phyloP scores from a whole-genome alignment of 2,329 filamentous ascomycete genomes.

The Fusarium euwallaceae region DNA sequence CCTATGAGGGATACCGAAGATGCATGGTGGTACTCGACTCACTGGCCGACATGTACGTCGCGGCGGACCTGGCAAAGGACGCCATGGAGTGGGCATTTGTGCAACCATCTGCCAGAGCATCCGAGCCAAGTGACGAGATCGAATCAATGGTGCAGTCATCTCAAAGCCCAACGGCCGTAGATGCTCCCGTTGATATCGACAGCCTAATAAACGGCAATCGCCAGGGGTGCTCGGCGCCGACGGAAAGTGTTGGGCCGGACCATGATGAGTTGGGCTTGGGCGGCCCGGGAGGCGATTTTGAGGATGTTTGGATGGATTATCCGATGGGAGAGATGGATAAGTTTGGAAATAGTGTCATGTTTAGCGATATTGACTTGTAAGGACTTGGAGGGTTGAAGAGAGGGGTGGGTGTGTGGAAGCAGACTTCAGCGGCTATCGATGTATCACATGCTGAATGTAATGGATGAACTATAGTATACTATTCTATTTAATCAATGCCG shows the following conservation, averaged over 20 bases:
- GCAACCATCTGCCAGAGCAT: not conserved
- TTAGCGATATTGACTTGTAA: not conserved
- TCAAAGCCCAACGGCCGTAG: not conserved
- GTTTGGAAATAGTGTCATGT: not conserved
- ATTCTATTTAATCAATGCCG: not conserved
- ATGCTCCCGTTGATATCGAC: not conserved
- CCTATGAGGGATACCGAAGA: slow-evolving; percentile 8
- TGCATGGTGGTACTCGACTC: slow-evolving; percentile 20
- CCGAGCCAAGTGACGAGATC: slow-evolving; percentile 47
- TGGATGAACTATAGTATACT: no score
- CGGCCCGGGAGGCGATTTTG: not conserved
- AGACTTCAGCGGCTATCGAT: not conserved
- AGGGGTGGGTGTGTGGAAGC: not conserved
- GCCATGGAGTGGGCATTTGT: slow-evolving; percentile 19
- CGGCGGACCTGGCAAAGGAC: slow-evolving; percentile 17
- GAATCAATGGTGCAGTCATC: not conserved
- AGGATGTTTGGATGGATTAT: not conserved
- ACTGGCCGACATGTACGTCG: slow-evolving; percentile 20
- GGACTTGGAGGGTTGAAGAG: not conserved
- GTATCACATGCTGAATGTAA: no score
- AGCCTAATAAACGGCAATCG: not conserved
- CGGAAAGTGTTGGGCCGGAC: not conserved
- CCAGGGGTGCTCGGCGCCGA: not conserved
- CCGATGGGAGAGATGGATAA: not conserved
- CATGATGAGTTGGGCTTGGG: not conserved